Conservation (phyloP, 257 asterid species). For the Perilla frutescens region DNA sequence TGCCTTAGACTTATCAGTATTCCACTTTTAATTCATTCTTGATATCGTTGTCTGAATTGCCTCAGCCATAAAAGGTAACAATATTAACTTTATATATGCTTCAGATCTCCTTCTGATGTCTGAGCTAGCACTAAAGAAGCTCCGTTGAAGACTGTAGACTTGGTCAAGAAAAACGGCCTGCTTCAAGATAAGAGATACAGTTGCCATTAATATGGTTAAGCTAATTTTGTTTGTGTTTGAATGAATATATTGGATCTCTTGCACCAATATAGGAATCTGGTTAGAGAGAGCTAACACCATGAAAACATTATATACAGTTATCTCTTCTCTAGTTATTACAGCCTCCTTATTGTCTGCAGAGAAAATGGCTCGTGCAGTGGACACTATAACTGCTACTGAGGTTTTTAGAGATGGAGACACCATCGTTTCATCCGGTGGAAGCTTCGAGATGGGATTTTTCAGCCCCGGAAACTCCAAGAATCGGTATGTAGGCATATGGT, state of each 20-base stretch:
- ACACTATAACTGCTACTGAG: slow-evolving; percentile 17
- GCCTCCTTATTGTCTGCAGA: not conserved
- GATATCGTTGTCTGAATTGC: not conserved
- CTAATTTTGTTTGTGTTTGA: not conserved
- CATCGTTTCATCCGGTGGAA: slow-evolving; percentile 15
- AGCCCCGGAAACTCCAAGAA: slow-evolving; percentile 24
- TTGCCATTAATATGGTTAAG: not conserved
- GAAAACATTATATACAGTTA: not conserved
- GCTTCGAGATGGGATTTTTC: slow-evolving; percentile 25
- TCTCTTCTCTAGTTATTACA: not conserved
- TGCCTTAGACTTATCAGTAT: slow-evolving; percentile 11
- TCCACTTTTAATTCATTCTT: slow-evolving; percentile 16
- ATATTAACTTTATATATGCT: not conserved
- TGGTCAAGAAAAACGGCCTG: slow-evolving; percentile 7
- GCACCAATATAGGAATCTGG: not conserved
- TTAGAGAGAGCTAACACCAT: slow-evolving; percentile 20
- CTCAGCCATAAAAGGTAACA: not conserved
- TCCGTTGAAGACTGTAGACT: not conserved
- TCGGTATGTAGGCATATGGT: slow-evolving; percentile 33
- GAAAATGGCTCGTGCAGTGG: slow-evolving; percentile 10
- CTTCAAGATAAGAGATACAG: not conserved
- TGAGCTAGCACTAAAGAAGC: not conserved
- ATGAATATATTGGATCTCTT: not conserved
- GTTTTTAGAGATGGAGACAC: slow-evolving; percentile 25
- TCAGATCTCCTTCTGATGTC: slow-evolving; percentile 1